Base-by-base conservation (phyloP, 352 stramenopile species). In the Pythium guiyangense region DNA sequence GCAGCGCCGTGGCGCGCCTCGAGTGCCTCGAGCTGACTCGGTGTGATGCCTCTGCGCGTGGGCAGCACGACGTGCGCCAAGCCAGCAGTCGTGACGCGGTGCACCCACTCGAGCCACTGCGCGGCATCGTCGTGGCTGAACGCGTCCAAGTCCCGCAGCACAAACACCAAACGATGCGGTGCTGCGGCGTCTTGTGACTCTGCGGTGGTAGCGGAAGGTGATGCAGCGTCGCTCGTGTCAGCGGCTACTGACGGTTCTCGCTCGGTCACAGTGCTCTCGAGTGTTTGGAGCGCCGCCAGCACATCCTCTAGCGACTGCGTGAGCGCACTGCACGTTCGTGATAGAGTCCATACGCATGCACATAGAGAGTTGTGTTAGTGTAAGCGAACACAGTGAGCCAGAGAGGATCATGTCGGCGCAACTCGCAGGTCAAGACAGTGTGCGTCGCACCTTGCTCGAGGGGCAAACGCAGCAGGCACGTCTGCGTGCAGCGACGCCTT, bases 41-140 rank as follows among this genome's bases (percentile, higher is more conserved):
- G 74, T 8, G 82, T 90, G n/a, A 90, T 53, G 1, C 70, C 57
- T 5, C 50, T 51, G 0, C 37, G 63, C 10, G 77, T 87, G 18
- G 71, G 55, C 37, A 88, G 35, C 20, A 90, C 71, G 6, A 90
- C 79, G 53, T 92, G 65, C 5, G 78, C 79, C 22, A 92, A 56
- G 0, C 70, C 69, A 1, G 64, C 54, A 9, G 34, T 71, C 2
- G 78, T 85, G 17, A 86, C 63, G 22, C 70, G 59, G 42, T 86
- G 65, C 4, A 69, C 67, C 82, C 82, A 92, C 15, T 63, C 51
- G 14, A 90, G 53, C 69, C 66, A 86, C 31, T 39, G 61, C 25
- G 69, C 64, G 2, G 53, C 54, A 22, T 80, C 60, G 3, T 59
- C 59, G 25, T 73, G 64, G 26, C 59, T 67, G 48, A 85, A 64